Evolutionary conservation across 2,329 filamentous ascomycete species (phyloP), one percentile per base, ranked within the genome.

Genomic region (Botrytis squamosa): DNA sequence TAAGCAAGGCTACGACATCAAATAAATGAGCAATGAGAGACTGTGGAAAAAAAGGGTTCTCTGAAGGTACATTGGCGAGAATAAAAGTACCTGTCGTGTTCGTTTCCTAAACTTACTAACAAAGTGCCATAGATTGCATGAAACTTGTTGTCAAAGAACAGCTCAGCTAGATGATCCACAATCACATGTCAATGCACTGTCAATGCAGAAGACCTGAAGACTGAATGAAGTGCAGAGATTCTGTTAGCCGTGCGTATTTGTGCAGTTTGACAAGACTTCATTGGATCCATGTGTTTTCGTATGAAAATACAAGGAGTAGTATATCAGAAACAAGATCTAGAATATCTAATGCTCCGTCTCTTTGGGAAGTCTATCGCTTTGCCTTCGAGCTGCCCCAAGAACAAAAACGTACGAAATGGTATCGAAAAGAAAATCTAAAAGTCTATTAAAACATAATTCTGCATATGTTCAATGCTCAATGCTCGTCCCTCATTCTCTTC

Each of bases 141-240:
- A 69, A 62, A 69, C 71, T 29, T 62, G 33, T 52, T 69, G 55
- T 63, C 33, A 60, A 49, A 69, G 25, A 49, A 69, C 55, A 69
- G 52, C 18, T 73, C 60, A 66, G n/a, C 44, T 64, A 64, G 55
- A 68, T 44, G 71, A 62, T 60, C 64, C 71, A 69, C 64, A 73
- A 12, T 73, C 71, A 69, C 64, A 73, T 73, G 64, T 69, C 36
- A 46, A 25, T 57, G 60, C 60, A 42, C 25, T 10, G n/a, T 29
- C 36, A 42, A 33, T 42, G 66, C 49, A 5, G 65, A 40, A 49
- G 63, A 66, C 18, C 29, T 57, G 52, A 18, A 57, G n/a, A 29
- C 14, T 18, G n/a, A n/a, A n/a, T n/a, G n/a, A n/a, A n/a, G n/a
- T 18, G n/a, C n/a, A 36, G 44, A 49, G 33, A n/a, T 42, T 49